Evolutionary conservation across 176 grass and related monocot genomes (phyloP).

Genomic region (Calamus simplicifolius): DNA sequence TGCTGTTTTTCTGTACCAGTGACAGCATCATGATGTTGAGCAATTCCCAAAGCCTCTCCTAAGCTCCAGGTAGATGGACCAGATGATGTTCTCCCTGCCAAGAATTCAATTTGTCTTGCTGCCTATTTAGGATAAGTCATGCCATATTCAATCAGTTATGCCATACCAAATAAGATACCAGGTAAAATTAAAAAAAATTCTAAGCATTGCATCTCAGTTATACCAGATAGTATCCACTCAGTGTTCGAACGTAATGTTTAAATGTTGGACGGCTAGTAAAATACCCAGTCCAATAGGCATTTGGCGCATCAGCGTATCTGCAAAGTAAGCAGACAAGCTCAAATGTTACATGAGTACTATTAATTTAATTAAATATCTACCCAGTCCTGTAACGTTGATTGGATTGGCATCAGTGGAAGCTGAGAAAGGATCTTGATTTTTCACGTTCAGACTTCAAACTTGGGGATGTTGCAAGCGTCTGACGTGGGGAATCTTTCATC

Average conservation of each 20-base stretch:
- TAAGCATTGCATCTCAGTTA: no score
- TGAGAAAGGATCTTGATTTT: no score
- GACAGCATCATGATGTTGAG: constrained; percentile 88
- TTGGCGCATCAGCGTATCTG: constrained; percentile 93
- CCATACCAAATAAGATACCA: not conserved
- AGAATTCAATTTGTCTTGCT: constrained; percentile 80
- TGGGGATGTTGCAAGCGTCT: no score
- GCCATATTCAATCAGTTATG: not conserved
- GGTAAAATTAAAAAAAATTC: not conserved
- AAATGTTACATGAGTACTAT: no score
- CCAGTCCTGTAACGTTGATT: no score
- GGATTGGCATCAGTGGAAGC: no score
- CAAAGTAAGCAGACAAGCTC: not conserved
- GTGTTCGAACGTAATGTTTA: constrained; percentile 67
- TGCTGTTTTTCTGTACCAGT: constrained; percentile 98
- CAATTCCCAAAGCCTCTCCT: constrained; percentile 77
- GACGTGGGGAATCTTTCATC: no score
- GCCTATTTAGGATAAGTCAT: constrained; percentile 25
- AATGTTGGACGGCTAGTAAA: constrained; percentile 91
- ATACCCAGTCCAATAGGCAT: constrained; percentile 96
- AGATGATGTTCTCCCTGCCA: constrained; percentile 44
- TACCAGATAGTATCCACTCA: constrained; percentile 94
- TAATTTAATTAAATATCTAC: no score
- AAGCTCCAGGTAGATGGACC: constrained; percentile 50
- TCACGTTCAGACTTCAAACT: no score